phyloP scores from a whole-genome alignment of 164 flowering plant genomes.

The Nelumbo lutea region DNA sequence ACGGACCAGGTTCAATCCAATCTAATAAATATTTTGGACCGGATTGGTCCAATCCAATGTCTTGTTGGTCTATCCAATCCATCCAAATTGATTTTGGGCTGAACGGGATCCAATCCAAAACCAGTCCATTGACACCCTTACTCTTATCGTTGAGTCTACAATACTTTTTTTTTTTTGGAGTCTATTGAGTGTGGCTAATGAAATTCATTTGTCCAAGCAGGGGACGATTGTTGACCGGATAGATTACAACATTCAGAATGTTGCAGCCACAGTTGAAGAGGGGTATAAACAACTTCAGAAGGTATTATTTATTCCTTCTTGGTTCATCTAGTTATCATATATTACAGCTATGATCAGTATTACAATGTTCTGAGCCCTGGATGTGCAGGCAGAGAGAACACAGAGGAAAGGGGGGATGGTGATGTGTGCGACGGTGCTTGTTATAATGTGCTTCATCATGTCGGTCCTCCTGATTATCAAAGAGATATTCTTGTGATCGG shows the following conservation, averaged over 20 bases:
- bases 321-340: neutral
- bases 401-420: constrained; percentile 93
- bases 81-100: too few relatives aligned
- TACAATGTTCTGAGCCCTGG: neutral
- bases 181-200: constrained; percentile 2
- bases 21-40: too few relatives aligned
- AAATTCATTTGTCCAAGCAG: constrained; percentile 32
- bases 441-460: constrained; percentile 89
- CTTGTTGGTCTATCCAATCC: too few relatives aligned
- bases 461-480: constrained; percentile 76
- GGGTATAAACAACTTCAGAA: constrained; percentile 85
- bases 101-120: too few relatives aligned
- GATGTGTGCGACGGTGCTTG: constrained; percentile 76
- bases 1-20: too few relatives aligned
- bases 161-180: too few relatives aligned
- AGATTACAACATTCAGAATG: constrained; percentile 94
- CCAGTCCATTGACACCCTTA: too few relatives aligned
- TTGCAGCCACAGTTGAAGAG: constrained; percentile 82
- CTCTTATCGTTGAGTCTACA: too few relatives aligned
- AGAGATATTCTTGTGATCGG: constrained; percentile 53
- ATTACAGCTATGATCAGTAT: neutral
- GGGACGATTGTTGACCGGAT: constrained; percentile 96
- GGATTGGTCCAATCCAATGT: too few relatives aligned
- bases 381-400: constrained; percentile 80
- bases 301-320: constrained; percentile 33